These are phyloP conservation scores for Beauveria rudraprayagi DNA, from an alignment of 2,329 filamentous ascomycete genomes.

Conservation along the genomic window DNA sequence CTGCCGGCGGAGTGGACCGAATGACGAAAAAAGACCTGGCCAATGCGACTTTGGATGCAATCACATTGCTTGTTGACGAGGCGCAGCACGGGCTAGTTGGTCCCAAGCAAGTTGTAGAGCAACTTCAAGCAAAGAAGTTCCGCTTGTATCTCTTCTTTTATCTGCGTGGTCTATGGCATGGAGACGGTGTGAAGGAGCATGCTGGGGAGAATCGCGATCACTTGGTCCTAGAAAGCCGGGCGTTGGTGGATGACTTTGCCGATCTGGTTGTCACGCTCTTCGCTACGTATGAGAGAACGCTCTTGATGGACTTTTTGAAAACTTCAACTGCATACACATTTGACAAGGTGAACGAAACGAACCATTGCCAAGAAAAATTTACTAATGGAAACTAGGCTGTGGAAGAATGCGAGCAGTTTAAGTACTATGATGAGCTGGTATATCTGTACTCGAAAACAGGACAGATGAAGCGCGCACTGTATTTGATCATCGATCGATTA, in stretches of 20 bases:
- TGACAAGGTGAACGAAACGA: slow-evolving; percentile 48
- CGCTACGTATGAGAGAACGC: slow-evolving; percentile 67
- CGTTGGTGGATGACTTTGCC: slow-evolving; percentile 77
- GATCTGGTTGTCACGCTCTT: slow-evolving; percentile 84
- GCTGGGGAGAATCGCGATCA: slow-evolving; percentile 47
- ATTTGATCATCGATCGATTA: slow-evolving; percentile 88
- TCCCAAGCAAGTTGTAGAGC: slow-evolving; percentile 67
- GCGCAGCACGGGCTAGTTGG: slow-evolving; percentile 81
- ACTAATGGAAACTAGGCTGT: slow-evolving; percentile 40
- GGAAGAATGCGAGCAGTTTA: slow-evolving; percentile 69
- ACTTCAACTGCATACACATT: slow-evolving; percentile 83
- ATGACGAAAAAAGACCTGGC: slow-evolving; percentile 66
- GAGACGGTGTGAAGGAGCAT: slow-evolving; percentile 53
- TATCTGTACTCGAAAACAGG: slow-evolving; percentile 93
- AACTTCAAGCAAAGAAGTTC: slow-evolving; percentile 61
- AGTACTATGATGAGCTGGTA: slow-evolving; percentile 88
- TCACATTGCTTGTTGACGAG: slow-evolving; percentile 81
- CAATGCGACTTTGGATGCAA: slow-evolving; percentile 71
- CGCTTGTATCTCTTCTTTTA: slow-evolving; percentile 87
- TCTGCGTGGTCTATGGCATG: slow-evolving; percentile 75
- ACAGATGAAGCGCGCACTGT: slow-evolving; percentile 83
- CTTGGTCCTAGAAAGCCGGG: slow-evolving; percentile 49
- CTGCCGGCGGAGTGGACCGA: slow-evolving; percentile 56
- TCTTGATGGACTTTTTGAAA: slow-evolving; percentile 83
- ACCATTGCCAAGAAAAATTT: background rate